A percentile compares a stretch with the other conserved stretches of the same genome.
Conservation (phyloP, 179 eudicot species). For the Vitellaria paradoxa region DNA sequence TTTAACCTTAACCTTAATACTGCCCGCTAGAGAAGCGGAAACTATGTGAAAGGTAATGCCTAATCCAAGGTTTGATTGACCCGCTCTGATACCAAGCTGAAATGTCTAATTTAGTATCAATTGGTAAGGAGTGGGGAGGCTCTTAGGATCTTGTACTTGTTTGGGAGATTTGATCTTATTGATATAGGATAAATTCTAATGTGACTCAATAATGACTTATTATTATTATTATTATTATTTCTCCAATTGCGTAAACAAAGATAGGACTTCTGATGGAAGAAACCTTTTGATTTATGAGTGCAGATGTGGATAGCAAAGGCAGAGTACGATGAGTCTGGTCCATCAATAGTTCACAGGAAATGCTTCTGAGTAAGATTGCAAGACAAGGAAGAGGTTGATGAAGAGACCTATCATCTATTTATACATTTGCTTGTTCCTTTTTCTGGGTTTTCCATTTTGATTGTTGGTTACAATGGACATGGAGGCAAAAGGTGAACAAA, state of each 20-base stretch:
- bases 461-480: neutral
- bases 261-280: neutral
- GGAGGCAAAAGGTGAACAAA: neutral
- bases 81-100: too few relatives aligned
- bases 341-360: conserved; percentile 53
- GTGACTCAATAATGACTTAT: neutral
- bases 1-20: neutral
- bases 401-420: neutral
- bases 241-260: neutral
- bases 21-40: too few relatives aligned
- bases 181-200: neutral
- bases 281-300: neutral
- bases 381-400: neutral
- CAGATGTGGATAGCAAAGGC: conserved; percentile 44
- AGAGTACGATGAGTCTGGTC: conserved; percentile 43
- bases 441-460: neutral
- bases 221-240: too few relatives aligned
- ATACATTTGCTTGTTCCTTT: neutral
- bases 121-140: too few relatives aligned
- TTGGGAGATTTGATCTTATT: neutral
- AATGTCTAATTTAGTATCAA: too few relatives aligned
- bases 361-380: conserved; percentile 27
- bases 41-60: too few relatives aligned
- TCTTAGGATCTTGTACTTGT: too few relatives aligned
- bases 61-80: too few relatives aligned